phyloP scores from a whole-genome alignment of 129 eudicot genomes.

The Solidago caesia region DNA sequence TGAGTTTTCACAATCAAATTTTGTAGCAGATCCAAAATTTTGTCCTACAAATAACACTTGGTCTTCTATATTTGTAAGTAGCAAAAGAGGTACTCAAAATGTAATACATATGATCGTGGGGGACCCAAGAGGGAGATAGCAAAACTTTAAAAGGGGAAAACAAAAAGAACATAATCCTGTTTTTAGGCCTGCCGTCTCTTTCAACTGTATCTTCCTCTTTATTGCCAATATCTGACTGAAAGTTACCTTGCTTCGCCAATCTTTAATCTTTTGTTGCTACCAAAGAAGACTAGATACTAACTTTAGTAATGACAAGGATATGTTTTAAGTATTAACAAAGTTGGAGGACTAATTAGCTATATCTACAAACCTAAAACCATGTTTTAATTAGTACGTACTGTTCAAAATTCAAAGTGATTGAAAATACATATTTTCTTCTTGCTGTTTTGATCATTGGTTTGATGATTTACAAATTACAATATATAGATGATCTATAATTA shows the following conservation, averaged over 20 bases:
- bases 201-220: conserved; percentile 41
- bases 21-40: conserved; percentile 20
- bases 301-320: conserved; percentile 22
- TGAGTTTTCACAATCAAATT: conserved; percentile 35
- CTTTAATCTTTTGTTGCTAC: conserved; percentile 31
- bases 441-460: no score
- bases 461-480: no score
- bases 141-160: conserved; percentile 22
- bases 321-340: not conserved
- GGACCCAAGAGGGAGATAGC: conserved; percentile 22
- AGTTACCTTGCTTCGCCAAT: conserved; percentile 37
- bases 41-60: conserved; percentile 23
- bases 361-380: not conserved
- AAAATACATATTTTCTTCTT: no score
- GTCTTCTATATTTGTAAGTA: conserved; percentile 11
- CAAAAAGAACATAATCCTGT: conserved; percentile 31
- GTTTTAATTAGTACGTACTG: not conserved
- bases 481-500: no score
- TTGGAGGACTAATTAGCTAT: conserved; percentile 8
- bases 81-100: conserved; percentile 16
- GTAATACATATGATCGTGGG: conserved; percentile 6
- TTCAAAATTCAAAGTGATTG: not conserved
- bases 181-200: conserved; percentile 37
- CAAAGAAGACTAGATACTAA: conserved; percentile 30
- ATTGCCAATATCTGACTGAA: conserved; percentile 39